A percentile compares a stretch with the other conserved stretches of the same genome.
Conservation (phyloP, 495 filamentous ascomycete genomes). For the Daldinia bambusicola region DNA sequence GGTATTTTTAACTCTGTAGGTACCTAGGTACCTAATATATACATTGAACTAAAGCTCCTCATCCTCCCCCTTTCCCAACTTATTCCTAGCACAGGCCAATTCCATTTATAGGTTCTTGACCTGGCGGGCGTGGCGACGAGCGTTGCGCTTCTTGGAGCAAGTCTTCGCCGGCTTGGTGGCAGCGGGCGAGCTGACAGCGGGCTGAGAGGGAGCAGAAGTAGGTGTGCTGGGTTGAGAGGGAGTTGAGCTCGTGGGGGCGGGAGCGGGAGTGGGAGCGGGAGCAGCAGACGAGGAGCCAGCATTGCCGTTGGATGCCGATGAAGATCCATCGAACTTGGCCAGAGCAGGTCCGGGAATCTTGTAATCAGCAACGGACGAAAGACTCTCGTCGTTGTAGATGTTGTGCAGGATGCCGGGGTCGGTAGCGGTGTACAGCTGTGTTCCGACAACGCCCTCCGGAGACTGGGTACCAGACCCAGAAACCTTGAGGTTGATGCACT, state of each 20-base stretch:
- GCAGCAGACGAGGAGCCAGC: neutral
- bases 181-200: neutral
- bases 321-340: neutral
- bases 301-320: neutral
- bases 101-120: neutral
- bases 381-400: slow-evolving; percentile 60
- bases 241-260: neutral
- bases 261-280: neutral
- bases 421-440: slow-evolving; percentile 61
- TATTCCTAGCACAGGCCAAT: neutral
- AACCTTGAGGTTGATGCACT: slow-evolving; percentile 73
- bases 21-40: neutral
- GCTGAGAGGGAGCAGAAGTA: neutral
- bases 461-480: slow-evolving; percentile 64
- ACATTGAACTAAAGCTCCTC: neutral
- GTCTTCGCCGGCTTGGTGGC: neutral
- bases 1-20: neutral
- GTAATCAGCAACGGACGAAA: slow-evolving; percentile 48
- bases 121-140: neutral
- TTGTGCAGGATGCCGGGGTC: slow-evolving; percentile 67
- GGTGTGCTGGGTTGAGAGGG: neutral
- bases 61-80: neutral
- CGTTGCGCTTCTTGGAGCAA: neutral
- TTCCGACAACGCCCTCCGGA: slow-evolving; percentile 56
- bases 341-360: slow-evolving; percentile 51